These are phyloP conservation scores for Rhizopogon vinicolor DNA, from an alignment of 768 basidiomycete species.

Conservation along the genomic window DNA sequence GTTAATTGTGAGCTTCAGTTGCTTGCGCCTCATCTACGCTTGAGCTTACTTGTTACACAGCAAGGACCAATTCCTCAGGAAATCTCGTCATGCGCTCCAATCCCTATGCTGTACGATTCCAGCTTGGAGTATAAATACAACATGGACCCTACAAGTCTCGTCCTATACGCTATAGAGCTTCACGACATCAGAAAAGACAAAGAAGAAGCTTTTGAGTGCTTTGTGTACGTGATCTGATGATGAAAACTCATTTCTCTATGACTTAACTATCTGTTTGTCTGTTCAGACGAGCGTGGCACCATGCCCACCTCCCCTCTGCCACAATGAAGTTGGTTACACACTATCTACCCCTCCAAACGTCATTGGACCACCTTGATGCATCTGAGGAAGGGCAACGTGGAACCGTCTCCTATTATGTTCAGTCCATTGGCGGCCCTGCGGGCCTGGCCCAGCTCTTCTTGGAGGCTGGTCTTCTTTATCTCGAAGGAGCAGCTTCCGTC, in stretches of 20 bases:
- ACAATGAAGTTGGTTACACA: conserved; percentile 74
- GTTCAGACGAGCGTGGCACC: conserved; percentile 76
- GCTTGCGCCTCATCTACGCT: not conserved
- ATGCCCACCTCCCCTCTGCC: conserved; percentile 67
- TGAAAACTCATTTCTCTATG: not conserved
- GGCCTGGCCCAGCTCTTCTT: conserved; percentile 74
- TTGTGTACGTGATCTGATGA: conserved; percentile 48
- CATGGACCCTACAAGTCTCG: conserved; percentile 83
- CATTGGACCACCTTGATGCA: conserved; percentile 28
- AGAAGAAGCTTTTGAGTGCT: conserved; percentile 78
- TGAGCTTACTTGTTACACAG: not conserved
- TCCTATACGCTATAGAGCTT: conserved; percentile 64
- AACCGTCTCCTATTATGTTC: conserved; percentile 55
- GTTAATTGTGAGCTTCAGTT: conserved; percentile 42
- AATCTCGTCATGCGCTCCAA: conserved; percentile 46
- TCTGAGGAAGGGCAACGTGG: conserved; percentile 42
- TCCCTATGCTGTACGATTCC: conserved; percentile 49
- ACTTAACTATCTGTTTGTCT: not conserved
- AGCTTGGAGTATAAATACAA: conserved; percentile 61
- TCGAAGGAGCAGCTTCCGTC: conserved; percentile 75
- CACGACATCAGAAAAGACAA: conserved; percentile 72
- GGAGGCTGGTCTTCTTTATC: conserved; percentile 72
- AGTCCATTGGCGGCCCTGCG: conserved; percentile 59
- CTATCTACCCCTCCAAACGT: conserved; percentile 58
- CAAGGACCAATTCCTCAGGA: conserved; percentile 59